Evolutionary conservation across 441 rosid species (phyloP).

Genomic region (Croton laevigatus): DNA sequence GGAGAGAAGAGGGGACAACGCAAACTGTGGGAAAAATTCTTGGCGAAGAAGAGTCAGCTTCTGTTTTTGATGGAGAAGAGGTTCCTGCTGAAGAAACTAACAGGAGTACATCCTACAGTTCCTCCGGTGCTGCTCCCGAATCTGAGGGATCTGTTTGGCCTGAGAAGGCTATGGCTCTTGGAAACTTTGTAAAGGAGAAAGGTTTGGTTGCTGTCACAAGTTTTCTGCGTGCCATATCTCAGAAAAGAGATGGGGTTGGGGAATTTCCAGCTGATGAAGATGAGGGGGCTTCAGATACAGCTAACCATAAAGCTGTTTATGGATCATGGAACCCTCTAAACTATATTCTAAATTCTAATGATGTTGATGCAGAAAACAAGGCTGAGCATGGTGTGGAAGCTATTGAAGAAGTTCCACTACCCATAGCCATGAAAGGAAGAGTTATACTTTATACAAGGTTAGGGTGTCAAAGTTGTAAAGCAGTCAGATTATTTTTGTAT

Average conservation of each 20-base stretch:
- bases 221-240: constrained; percentile 53
- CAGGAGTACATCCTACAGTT: constrained; percentile 31
- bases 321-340: constrained; percentile 72
- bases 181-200: constrained; percentile 64
- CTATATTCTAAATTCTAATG: constrained; percentile 48
- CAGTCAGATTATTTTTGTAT: constrained; percentile 54
- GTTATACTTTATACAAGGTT: constrained; percentile 64
- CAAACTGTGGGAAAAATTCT: constrained; percentile 24
- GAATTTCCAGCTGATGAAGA: constrained; percentile 24
- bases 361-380: constrained; percentile 38
- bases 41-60: constrained; percentile 39
- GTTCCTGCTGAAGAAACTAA: constrained; percentile 44
- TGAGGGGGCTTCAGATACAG: constrained; percentile 31
- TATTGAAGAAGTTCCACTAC: constrained; percentile 32
- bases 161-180: constrained; percentile 60
- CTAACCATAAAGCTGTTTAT: constrained; percentile 37
- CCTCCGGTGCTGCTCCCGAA: constrained; percentile 33
- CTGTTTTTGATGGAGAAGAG: constrained; percentile 52
- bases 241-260: constrained; percentile 36
- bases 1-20: constrained; percentile 34
- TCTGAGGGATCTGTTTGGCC: constrained; percentile 56
- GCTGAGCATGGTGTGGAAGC: constrained; percentile 28
- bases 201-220: constrained; percentile 58
- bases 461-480: constrained; percentile 61
- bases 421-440: constrained; percentile 61